A percentile compares a stretch with the other conserved stretches of the same genome.
phyloP scores from a whole-genome alignment of 2,329 filamentous ascomycete species.

The Arthrobotrys entomopaga region DNA sequence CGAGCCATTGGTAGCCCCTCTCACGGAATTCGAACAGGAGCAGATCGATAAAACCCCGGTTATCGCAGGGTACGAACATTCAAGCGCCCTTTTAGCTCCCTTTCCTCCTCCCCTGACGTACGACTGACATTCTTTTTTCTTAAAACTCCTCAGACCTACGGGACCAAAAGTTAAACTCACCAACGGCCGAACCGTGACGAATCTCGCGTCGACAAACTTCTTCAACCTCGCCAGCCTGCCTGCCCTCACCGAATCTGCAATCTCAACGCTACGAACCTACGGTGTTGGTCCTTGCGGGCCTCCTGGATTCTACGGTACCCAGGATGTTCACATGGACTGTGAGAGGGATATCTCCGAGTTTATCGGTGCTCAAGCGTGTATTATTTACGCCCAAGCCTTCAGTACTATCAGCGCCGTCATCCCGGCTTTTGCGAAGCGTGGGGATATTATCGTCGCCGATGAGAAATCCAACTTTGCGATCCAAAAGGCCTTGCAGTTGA shows the following conservation, averaged over 20 bases:
- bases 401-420: slow-evolving; percentile 97
- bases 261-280: slow-evolving; percentile 91
- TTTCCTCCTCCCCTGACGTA: too few species aligned
- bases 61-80: slow-evolving; percentile 77
- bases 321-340: slow-evolving; percentile 97
- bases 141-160: slow-evolving; percentile 73
- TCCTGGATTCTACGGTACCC: slow-evolving; percentile 96
- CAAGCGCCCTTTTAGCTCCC: neutral
- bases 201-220: slow-evolving; percentile 95
- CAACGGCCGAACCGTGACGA: slow-evolving; percentile 85
- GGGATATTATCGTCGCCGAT: slow-evolving; percentile 96
- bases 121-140: too few species aligned
- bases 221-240: slow-evolving; percentile 97
- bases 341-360: slow-evolving; percentile 93
- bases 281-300: slow-evolving; percentile 96
- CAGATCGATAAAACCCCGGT: slow-evolving; percentile 87
- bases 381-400: slow-evolving; percentile 95
- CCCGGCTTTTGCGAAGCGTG: slow-evolving; percentile 94
- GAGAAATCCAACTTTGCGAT: slow-evolving; percentile 92
- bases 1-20: slow-evolving; percentile 83
- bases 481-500: slow-evolving; percentile 92
- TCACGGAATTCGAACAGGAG: slow-evolving; percentile 78
- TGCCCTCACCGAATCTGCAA: slow-evolving; percentile 90
- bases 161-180: slow-evolving; percentile 86
- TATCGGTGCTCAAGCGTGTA: slow-evolving; percentile 85